phyloP scores from a whole-genome alignment of 2,329 filamentous ascomycete genomes.

The Stemphylium vesicarium region DNA sequence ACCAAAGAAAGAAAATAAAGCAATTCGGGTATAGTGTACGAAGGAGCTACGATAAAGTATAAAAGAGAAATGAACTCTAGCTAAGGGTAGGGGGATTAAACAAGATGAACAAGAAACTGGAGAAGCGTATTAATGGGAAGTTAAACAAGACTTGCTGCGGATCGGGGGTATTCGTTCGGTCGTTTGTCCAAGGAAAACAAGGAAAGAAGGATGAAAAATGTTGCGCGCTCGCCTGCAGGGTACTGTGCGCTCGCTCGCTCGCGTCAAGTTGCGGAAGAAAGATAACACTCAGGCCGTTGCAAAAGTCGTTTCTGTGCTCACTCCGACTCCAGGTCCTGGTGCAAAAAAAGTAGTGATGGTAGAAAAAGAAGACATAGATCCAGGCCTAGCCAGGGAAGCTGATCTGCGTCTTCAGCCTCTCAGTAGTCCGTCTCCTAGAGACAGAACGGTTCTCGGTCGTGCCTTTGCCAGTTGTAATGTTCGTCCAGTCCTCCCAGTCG shows the following conservation, averaged over 20 bases:
- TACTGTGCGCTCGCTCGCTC: not conserved
- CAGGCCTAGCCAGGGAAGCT: slow-evolving; percentile 10
- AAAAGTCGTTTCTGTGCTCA: not conserved
- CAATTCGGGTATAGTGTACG: not conserved
- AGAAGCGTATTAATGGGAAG: not conserved
- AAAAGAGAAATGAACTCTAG: not conserved
- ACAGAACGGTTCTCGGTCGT: slow-evolving; percentile 15
- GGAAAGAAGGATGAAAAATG: not conserved
- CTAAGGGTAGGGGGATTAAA: too few relatives aligned
- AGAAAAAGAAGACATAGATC: not conserved
- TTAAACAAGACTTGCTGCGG: not conserved
- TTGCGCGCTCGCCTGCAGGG: not conserved
- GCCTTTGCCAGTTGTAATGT: slow-evolving; percentile 26
- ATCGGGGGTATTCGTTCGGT: slow-evolving; percentile 4
- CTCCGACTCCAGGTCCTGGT: not conserved
- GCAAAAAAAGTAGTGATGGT: too few relatives aligned
- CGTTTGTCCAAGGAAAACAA: not conserved
- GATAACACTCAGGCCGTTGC: not conserved
- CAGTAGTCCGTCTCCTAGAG: slow-evolving; percentile 23
- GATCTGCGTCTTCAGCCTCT: slow-evolving; percentile 22
- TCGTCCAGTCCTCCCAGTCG: slow-evolving; percentile 70
- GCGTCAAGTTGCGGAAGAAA: not conserved
- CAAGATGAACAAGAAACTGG: not conserved
- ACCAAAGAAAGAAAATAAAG: not conserved
- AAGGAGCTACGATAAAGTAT: not conserved